Percentiles rank a stretch among this genome's conserved stretches.
Evolutionary conservation across 2,329 filamentous ascomycete genomes (phyloP).

Genomic region (Alternaria dauci): DNA sequence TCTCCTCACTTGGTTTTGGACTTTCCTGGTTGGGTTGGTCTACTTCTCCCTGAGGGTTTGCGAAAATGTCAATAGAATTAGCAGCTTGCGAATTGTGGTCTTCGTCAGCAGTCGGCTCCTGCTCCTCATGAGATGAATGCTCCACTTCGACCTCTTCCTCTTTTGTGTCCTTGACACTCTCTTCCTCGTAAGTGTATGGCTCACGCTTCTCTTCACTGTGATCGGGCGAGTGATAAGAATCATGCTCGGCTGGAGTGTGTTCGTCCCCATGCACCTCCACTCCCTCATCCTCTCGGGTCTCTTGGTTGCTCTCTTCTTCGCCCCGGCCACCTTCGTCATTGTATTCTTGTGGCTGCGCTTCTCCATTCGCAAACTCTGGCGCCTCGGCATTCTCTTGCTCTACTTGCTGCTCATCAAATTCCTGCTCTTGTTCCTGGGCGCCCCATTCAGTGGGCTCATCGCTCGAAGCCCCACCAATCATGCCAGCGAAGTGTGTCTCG

Average conservation of each 20-base stretch:
- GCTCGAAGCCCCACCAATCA: constrained; percentile 26
- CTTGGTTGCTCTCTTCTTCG: constrained; percentile 3
- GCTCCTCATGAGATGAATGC: constrained; percentile 1
- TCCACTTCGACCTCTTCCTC: not conserved
- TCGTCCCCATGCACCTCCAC: constrained; percentile 8
- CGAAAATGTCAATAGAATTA: constrained; percentile 1
- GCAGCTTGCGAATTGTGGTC: constrained; percentile 1
- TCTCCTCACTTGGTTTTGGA: constrained; percentile 4
- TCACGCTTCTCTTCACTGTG: not conserved
- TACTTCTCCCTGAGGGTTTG: constrained; percentile 3
- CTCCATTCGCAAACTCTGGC: constrained; percentile 8
- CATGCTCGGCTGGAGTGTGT: not conserved
- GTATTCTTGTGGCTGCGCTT: constrained; percentile 7
- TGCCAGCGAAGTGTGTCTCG: constrained; percentile 36
- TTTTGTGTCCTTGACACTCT: constrained; percentile 1
- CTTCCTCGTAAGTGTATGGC: not conserved
- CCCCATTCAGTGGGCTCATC: constrained; percentile 35
- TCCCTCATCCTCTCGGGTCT: not conserved
- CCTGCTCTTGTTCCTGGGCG: constrained; percentile 21
- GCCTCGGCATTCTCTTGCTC: not conserved
- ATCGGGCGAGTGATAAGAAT: constrained; percentile 3
- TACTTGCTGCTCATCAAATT: constrained; percentile 10
- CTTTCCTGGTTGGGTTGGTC: not conserved
- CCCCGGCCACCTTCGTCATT: constrained; percentile 11
- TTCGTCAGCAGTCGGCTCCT: not conserved